A percentile compares a stretch with the other conserved stretches of the same genome.
These are phyloP conservation scores for Phytophthora constricta DNA, from an alignment of 352 stramenopile species.

Conservation along the genomic window DNA sequence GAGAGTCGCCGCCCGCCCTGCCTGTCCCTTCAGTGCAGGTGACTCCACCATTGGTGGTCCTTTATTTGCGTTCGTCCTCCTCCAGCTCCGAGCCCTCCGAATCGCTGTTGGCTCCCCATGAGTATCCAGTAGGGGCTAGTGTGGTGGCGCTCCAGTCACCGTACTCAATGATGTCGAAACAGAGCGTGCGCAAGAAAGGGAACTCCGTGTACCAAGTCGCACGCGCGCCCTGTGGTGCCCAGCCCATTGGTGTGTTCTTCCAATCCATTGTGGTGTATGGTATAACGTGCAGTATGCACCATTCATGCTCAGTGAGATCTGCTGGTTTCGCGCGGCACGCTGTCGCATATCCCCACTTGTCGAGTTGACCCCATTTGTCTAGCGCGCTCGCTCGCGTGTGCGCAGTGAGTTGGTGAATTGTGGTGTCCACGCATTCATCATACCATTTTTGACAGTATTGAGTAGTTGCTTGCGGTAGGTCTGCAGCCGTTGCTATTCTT, in stretches of 20 bases:
- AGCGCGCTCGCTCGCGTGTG: neutral
- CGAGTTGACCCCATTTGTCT: neutral
- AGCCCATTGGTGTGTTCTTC: neutral
- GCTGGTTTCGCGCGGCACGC: neutral
- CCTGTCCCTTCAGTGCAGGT: no score
- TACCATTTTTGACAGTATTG: neutral
- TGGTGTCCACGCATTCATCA: neutral
- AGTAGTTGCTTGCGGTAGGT: neutral
- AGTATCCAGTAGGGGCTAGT: no score
- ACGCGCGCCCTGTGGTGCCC: neutral
- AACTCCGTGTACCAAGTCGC: no score
- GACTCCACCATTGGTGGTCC: no score
- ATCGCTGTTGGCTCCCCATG: no score
- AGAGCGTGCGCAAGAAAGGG: no score
- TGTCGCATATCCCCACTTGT: neutral
- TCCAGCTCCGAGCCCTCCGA: no score
- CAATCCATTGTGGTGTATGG: slow-evolving; percentile 1
- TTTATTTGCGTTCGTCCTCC: no score
- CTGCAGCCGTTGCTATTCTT: neutral
- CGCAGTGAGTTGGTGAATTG: neutral
- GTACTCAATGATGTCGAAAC: no score
- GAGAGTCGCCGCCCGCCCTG: no score
- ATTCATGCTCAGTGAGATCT: neutral
- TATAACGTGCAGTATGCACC: neutral
- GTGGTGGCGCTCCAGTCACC: no score